A percentile compares a stretch with the other conserved stretches of the same genome.
These are phyloP conservation scores for Daldinia loculata DNA, from an alignment of 495 filamentous ascomycete species.

Conservation along the genomic window DNA sequence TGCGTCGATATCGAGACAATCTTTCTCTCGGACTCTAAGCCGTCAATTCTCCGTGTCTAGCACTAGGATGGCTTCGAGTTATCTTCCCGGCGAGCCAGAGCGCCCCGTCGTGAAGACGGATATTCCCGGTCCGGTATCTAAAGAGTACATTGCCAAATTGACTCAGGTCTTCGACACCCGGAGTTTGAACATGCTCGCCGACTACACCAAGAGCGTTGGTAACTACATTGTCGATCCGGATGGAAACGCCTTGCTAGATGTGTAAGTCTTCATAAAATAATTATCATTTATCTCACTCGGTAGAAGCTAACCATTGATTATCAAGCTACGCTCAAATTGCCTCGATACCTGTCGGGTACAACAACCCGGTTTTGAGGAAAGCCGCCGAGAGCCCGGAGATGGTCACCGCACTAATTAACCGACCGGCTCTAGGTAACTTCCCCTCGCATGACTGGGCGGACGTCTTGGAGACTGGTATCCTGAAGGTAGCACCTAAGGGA, in stretches of 20 bases:
- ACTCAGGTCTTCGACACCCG: conserved; percentile 91
- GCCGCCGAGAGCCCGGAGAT: conserved; percentile 80
- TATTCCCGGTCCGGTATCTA: conserved; percentile 85
- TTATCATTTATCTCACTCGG: neutral
- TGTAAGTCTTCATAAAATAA: conserved; percentile 62
- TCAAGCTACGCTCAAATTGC: conserved; percentile 91
- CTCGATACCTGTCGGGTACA: conserved; percentile 97
- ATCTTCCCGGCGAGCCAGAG: conserved; percentile 77
- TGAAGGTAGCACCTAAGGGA: conserved; percentile 89
- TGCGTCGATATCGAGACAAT: conserved; percentile 19
- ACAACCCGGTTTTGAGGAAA: conserved; percentile 81
- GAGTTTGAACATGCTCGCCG: conserved; percentile 89
- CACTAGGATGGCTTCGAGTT: conserved; percentile 55
- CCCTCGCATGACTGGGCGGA: conserved; percentile 88
- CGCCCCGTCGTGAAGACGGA: conserved; percentile 76
- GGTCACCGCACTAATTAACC: conserved; percentile 86
- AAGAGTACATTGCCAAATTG: conserved; percentile 67
- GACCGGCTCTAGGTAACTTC: conserved; percentile 96
- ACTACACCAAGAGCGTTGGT: conserved; percentile 77
- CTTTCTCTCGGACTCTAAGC: conserved; percentile 14
- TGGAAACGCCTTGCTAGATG: conserved; percentile 80
- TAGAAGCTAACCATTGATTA: conserved; percentile 29
- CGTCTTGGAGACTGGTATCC: conserved; percentile 84
- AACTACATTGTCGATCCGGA: conserved; percentile 90
- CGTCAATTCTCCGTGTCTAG: conserved; percentile 46